Evolutionary conservation across 192 early-diverging fungal species (phyloP).

Genomic region (Dimargaris cristalligena): DNA sequence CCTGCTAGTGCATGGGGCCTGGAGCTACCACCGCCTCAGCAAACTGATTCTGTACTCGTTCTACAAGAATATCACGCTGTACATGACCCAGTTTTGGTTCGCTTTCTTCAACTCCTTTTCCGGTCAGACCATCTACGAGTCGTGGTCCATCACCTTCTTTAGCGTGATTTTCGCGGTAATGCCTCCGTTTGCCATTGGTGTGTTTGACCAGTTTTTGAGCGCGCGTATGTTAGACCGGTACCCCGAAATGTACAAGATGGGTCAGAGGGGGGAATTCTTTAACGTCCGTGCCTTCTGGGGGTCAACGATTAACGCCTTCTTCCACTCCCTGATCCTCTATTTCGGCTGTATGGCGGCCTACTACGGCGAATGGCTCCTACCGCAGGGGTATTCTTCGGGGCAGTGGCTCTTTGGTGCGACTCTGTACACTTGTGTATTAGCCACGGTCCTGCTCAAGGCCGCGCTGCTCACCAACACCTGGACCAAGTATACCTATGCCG

Average conservation of each 20-base stretch:
- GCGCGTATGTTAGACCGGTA: conserved; percentile 90
- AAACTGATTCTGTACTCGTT: conserved; percentile 96
- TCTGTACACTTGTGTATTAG: conserved; percentile 75
- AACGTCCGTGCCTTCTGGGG: conserved; percentile 83
- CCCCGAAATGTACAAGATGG: conserved; percentile 90
- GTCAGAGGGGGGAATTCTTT: conserved; percentile 45
- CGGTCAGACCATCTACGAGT: conserved; percentile 93
- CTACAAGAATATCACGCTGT: conserved; percentile 98
- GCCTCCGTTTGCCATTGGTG: conserved; percentile 86
- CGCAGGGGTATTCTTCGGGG: conserved; percentile 54
- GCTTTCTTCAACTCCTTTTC: conserved; percentile 90
- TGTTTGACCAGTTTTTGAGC: conserved; percentile 93
- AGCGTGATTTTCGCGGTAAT: conserved; percentile 90
- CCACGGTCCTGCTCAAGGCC: conserved; percentile 80
- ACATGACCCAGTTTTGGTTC: conserved; percentile 96
- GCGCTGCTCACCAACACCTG: conserved; percentile 77
- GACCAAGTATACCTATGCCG: conserved; percentile 88
- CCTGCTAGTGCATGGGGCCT: conserved; percentile 88
- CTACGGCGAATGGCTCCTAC: conserved; percentile 44
- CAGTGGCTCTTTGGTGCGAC: conserved; percentile 85
- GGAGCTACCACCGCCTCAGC: conserved; percentile 89
- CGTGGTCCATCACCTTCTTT: conserved; percentile 91
- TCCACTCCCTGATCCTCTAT: conserved; percentile 78
- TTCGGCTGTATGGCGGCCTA: conserved; percentile 47
- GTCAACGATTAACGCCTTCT: conserved; percentile 83